Conservation (phyloP, 441 rosid species). For the Syzygium syzygioides region DNA sequence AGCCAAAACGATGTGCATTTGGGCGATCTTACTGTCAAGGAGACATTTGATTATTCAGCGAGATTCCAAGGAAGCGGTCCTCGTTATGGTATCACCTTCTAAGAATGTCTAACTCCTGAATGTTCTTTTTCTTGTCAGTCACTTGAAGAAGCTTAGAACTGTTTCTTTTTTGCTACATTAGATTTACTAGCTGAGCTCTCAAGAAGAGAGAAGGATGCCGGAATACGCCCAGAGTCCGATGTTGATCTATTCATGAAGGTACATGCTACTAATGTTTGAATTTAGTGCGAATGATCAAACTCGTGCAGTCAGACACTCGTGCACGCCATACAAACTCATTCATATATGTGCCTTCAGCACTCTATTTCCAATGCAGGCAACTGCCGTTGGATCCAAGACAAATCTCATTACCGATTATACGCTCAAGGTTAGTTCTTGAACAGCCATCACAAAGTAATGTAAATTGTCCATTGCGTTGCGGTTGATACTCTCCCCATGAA, state of each 20-base stretch:
- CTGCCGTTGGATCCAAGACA: conserved; percentile 60
- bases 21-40: conserved; percentile 67
- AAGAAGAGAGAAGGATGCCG: conserved; percentile 60
- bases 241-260: conserved; percentile 70
- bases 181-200: conserved; percentile 57
- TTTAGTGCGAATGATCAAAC: background rate
- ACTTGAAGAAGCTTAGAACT: background rate
- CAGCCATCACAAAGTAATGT: background rate
- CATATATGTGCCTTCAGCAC: background rate
- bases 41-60: conserved; percentile 71
- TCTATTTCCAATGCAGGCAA: conserved; percentile 28
- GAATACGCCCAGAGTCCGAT: conserved; percentile 58
- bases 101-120: background rate
- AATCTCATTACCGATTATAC: conserved; percentile 62
- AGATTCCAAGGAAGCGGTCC: conserved; percentile 66
- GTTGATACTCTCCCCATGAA: background rate
- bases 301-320: background rate
- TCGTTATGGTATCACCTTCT: conserved; percentile 35
- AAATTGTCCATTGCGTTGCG: background rate
- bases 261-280: background rate
- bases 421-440: conserved; percentile 38
- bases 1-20: conserved; percentile 68
- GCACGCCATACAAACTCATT: background rate
- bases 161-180: conserved; percentile 3
- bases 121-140: background rate